Evolutionary conservation across 108 stramenopile species (phyloP).

Genomic region (Bacterosira constricta): DNA sequence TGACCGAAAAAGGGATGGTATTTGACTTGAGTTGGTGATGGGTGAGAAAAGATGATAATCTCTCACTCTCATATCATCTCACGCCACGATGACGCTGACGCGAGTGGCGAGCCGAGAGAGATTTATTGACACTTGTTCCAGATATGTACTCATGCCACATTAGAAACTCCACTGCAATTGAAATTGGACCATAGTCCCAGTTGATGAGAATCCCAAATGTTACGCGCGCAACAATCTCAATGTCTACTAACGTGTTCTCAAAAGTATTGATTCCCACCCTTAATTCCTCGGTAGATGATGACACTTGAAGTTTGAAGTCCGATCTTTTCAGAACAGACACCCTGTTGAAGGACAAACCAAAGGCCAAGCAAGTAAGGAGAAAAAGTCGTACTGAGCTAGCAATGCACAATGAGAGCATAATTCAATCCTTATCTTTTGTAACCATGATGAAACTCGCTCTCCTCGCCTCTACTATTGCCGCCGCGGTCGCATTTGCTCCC

Average conservation of each 20-base stretch:
- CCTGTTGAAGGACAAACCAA: not conserved
- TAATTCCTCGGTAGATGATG: not conserved
- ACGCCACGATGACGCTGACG: too few relatives aligned
- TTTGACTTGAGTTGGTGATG: too few relatives aligned
- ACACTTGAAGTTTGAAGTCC: not conserved
- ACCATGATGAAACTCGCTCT: conserved; percentile 61
- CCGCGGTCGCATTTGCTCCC: conserved; percentile 67
- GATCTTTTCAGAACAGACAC: not conserved
- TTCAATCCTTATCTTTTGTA: not conserved
- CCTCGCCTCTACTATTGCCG: conserved; percentile 41
- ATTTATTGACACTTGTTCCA: too few relatives aligned
- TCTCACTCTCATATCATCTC: too few relatives aligned
- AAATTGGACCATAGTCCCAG: too few relatives aligned
- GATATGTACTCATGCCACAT: too few relatives aligned
- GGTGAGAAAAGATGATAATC: too few relatives aligned
- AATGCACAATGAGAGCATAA: not conserved
- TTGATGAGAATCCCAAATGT: too few relatives aligned
- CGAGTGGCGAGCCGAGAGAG: too few relatives aligned
- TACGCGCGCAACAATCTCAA: too few relatives aligned
- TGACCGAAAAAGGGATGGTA: too few relatives aligned
- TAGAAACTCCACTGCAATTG: too few relatives aligned
- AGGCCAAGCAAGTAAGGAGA: not conserved
- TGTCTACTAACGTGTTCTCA: not conserved
- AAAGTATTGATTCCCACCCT: not conserved
- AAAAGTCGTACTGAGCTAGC: not conserved